Evolutionary conservation across 495 filamentous ascomycete species (phyloP).

Genomic region (Penicillium subrubescens): DNA sequence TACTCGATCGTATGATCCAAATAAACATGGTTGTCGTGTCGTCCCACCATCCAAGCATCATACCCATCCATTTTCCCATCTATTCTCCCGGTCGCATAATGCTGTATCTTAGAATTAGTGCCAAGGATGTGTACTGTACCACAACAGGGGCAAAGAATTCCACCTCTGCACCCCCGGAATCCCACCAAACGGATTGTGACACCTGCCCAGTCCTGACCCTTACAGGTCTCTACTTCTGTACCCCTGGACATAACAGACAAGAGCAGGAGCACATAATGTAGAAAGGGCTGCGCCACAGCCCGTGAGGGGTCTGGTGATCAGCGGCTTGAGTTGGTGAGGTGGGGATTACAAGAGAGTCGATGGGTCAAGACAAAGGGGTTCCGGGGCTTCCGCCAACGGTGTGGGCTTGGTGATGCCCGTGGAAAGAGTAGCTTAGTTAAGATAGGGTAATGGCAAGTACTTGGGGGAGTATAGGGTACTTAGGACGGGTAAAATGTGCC

Average conservation of each 20-base stretch:
- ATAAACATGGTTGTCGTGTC: neutral
- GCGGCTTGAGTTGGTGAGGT: neutral
- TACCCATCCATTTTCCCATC: neutral
- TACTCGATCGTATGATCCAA: neutral
- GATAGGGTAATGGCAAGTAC: neutral
- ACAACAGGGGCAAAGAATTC: slow-evolving; percentile 8
- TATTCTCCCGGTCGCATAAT: neutral
- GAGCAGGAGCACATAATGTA: neutral
- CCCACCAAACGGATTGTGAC: slow-evolving; percentile 12
- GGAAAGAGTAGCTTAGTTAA: neutral
- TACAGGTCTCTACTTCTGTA: neutral
- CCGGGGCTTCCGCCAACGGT: slow-evolving; percentile 1
- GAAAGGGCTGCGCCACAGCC: neutral
- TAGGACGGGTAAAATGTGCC: neutral
- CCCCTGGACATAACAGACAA: neutral
- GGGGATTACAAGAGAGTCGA: neutral
- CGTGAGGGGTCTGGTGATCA: neutral
- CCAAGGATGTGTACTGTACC: neutral
- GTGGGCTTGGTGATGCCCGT: neutral
- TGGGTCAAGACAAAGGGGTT: no score
- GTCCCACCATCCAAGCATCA: neutral
- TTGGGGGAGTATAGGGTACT: neutral
- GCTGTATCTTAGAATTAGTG: neutral
- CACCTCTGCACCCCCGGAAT: neutral
- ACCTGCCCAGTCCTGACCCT: slow-evolving; percentile 12